Base-by-base conservation (phyloP, 495 filamentous ascomycete species). In the Aspergillus incahuasiensis region DNA sequence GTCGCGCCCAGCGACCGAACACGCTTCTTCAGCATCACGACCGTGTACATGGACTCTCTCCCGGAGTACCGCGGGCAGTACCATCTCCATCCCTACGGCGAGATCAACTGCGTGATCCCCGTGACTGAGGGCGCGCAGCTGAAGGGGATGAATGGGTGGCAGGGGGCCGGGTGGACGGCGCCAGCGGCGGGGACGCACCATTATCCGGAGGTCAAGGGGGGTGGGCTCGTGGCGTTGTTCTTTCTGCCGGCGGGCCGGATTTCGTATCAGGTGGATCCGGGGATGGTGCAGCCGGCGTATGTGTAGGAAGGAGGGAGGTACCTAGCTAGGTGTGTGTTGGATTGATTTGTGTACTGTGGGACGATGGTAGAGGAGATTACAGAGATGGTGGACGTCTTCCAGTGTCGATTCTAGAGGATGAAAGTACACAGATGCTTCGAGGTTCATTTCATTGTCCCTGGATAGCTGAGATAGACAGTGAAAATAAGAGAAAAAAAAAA, bases 31-130 rank as follows among this genome's bases (percentile, higher is more conserved):
- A 73, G 69, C 52, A 76, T 79, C 58, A 78, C 75, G 18, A 72
- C 74, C 2, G 75, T 79, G n/a, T 79, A 77, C 57, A 77, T 79
- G 69, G 63, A 75, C 16, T 69, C 64, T 43, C 35, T 70, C 12
- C 67, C 68, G 12, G 72, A 61, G 25, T 77, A 66, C 53, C 58
- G 62, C 8, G 76, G 76, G 6, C 75, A 77, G 46, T 74, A 79
- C 49, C 73, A 77, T 46, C 60, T 63, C 6, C 75, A 78, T 63
- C 75, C 74, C 1, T 78, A 75, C 49, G 74, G 74, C 50, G 73
- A 77, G 63, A 77, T 78, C 60, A 77, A 78, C 48, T 76, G 74
- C 59, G 70, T 77, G n/a, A 61, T 78, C 16, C 73, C 71, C 48
- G 60, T 76, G 42, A 72, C 76, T 54, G 28, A 61, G 20, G 61